Percentiles rank a stretch among this genome's conserved stretches.
Evolutionary conservation across 176 grass and related monocot genomes (phyloP).

Genomic region (Puya raimondii): DNA sequence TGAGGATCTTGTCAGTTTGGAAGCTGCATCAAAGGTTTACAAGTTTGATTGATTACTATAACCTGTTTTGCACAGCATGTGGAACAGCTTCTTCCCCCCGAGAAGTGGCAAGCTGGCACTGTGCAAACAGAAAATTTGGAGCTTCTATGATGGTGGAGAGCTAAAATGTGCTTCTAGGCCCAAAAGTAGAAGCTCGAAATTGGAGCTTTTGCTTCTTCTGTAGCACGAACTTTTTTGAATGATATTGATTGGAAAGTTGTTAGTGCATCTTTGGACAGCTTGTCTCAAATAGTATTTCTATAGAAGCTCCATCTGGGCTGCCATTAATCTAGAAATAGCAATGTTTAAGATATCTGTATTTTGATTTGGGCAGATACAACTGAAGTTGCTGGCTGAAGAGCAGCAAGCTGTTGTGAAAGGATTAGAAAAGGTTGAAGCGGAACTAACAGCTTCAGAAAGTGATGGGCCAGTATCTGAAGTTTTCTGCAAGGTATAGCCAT

Average conservation of each 20-base stretch:
- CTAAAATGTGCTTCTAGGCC: no score
- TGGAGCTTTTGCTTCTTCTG: no score
- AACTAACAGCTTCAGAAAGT: constrained; percentile 69
- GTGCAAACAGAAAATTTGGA: no score
- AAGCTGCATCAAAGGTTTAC: constrained; percentile 84
- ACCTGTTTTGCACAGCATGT: no score
- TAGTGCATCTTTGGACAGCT: not conserved
- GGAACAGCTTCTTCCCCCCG: no score
- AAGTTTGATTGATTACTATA: not conserved
- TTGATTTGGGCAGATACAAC: constrained; percentile 68
- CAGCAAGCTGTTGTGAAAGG: constrained; percentile 82
- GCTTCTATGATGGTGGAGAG: no score
- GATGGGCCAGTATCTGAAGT: constrained; percentile 76
- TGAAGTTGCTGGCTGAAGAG: constrained; percentile 72
- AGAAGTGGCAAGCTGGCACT: no score
- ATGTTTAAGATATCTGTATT: constrained; percentile 5
- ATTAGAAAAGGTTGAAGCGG: constrained; percentile 68
- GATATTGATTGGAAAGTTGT: not conserved
- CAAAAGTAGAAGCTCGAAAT: no score
- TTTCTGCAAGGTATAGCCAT: constrained; percentile 55
- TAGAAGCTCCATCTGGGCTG: not conserved
- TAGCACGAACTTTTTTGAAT: no score
- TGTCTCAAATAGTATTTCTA: no score
- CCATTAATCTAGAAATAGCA: not conserved
- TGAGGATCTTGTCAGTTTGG: constrained; percentile 70